These are phyloP conservation scores for Paraconiothyrium brasiliense DNA, from an alignment of 2,329 filamentous ascomycete genomes.

Conservation along the genomic window DNA sequence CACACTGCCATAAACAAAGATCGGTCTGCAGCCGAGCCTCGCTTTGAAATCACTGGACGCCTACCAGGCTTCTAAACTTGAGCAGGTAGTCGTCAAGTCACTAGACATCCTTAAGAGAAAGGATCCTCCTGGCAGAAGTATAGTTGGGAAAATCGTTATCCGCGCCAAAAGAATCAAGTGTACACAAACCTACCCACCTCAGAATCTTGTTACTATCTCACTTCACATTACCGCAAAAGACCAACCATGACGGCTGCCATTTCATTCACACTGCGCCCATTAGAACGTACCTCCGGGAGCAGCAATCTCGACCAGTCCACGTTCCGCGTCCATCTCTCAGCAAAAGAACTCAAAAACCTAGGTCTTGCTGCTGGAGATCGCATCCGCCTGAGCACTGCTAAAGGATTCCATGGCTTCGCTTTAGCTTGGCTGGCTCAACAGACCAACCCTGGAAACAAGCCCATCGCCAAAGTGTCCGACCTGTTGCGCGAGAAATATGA, in stretches of 20 bases:
- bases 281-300: constrained; percentile 56
- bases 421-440: constrained; percentile 69
- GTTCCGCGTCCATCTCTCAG: constrained; percentile 67
- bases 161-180: too few species aligned
- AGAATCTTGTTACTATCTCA: too few species aligned
- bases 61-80: too few species aligned
- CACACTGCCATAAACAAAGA: not conserved
- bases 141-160: too few species aligned
- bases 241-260: constrained; percentile 32
- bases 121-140: too few species aligned
- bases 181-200: too few species aligned
- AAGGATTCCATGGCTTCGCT: constrained; percentile 61
- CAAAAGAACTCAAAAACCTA: constrained; percentile 64
- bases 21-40: not conserved
- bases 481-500: constrained; percentile 76
- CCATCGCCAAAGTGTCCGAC: constrained; percentile 70
- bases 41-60: too few species aligned
- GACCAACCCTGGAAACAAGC: constrained; percentile 50
- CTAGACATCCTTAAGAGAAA: too few species aligned
- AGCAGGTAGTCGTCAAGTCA: too few species aligned
- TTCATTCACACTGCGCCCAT: constrained; percentile 64
- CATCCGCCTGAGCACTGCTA: constrained; percentile 58
- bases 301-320: constrained; percentile 62
- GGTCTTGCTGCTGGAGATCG: constrained; percentile 67
- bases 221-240: too few species aligned